Evolutionary conservation across 2,329 filamentous ascomycete species (phyloP), one percentile per base, ranked within the genome.

Genomic region (Dryadomyces quercus-mongolicae): DNA sequence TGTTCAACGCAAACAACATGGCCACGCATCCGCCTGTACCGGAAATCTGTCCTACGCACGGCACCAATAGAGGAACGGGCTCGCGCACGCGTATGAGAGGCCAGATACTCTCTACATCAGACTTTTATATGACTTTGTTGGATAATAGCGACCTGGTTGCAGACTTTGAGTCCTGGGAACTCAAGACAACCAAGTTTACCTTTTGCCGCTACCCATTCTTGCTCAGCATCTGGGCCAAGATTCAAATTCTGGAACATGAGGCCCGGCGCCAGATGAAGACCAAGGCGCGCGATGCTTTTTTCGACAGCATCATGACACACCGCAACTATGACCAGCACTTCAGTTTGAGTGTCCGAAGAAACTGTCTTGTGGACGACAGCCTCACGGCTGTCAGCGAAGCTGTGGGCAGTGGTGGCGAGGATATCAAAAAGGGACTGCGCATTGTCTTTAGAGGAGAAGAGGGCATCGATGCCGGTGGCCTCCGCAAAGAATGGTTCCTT

Each of bases 151-250:
- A 95, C 64, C 74, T 95, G 7, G 80, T 93, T 49, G 80, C 80
- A 0, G 91, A 96, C 65, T 95, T 94, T 62, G 88, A 95, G 63
- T 77, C 81, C 10, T 96, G 91, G 91, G 90, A 95, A 65, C 77
- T 80, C 5, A 84, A 79, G 59, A 77, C 78, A 52, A 76, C 77
- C 20, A 88, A 82, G 60, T 95, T 95, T 64, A 80, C 87, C 0
- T 95, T 96, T 64, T 95, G 90, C 65, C 88, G 95, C 65, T 95
- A 94, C 62, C 89, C 91, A 0, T 94, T 95, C 63, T 84, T 95
- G 60, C 74, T 96, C 44, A 95, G 89, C 58, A 90, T 96, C 59
- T 91, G 88, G 74, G 86, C 90, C 31, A 96, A 96, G 68, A 95
- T 93, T 56, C 85, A 85, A 59, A 92, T 95, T 49, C 74, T 95